Base-by-base conservation (phyloP, 768 basidiomycete genomes). In the Naganishia randhawae region DNA sequence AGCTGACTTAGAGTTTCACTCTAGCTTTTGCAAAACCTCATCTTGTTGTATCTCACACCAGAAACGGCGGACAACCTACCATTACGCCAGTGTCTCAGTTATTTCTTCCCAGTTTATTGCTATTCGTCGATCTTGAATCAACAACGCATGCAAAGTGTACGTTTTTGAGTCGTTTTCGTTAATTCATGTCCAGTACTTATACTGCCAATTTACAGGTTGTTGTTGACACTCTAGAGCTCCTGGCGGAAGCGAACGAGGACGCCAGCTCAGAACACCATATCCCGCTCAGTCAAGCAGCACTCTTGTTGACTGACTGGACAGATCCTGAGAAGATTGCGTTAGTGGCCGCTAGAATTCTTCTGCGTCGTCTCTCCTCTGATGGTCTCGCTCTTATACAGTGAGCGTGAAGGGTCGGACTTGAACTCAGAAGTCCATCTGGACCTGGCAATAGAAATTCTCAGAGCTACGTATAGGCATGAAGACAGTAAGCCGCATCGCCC, bases 301-400 rank as follows among this genome's bases (percentile, higher is more conserved):
- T 87, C n/a, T 84, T 93, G 80, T 84, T 94, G 74, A 83, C 88
- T 2, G 91, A 93, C 71, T 95, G 92, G 92, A 90, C 89, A 3
- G 88, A 94, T 75, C 89, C 91, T 0, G 83, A 85, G 74, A 91
- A 90, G 74, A 84, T 85, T 39, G 84, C 85, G 82, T 82, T 55
- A 70, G 81, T 76, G 31, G 3, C 32, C 8, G 2, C 14, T 14
- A 31, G 37, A 29, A 14, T 54, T 27, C 37, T n/a, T n/a, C n/a
- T n/a, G n/a, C 37, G 27, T n/a, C 14, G 4, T 27, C 8, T 37
- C 25, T 19, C 55, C 35, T 22, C 33, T 48, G 27, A 27, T 11
- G 33, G 19, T 33, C 37, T 3, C 0, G 7, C 29, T 52, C 33
- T 66, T 16, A 25, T 53, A 6, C 67, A 85, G 85, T 29, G 83